Conservation (phyloP, 768 basidiomycete species). For the Phanerodontia chrysosporium region DNA sequence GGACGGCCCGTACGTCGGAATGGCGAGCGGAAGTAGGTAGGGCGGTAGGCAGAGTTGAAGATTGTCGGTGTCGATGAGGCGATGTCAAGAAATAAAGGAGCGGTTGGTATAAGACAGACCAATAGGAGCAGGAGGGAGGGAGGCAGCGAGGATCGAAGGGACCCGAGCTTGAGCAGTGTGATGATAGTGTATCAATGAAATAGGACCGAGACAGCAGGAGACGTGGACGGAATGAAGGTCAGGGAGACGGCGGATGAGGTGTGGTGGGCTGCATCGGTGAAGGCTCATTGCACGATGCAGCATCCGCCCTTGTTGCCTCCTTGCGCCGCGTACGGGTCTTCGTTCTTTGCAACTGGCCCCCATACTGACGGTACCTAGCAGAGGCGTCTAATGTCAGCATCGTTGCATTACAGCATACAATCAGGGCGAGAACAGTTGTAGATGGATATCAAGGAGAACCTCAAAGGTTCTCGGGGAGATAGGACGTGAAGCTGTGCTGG, state of each 20-base stretch:
- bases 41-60: not conserved
- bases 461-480: not conserved
- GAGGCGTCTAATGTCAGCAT: slow-evolving; percentile 5
- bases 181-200: slow-evolving; percentile 2
- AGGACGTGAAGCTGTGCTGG: not conserved
- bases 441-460: not conserved
- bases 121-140: not conserved
- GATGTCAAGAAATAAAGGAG: not conserved
- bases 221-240: not conserved
- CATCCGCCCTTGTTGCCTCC: slow-evolving; percentile 26
- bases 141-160: not conserved
- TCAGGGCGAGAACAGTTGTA: not conserved
- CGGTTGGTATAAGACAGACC: not conserved
- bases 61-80: not conserved
- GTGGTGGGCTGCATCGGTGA: not conserved
- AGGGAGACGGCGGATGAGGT: not conserved
- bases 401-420: not conserved
- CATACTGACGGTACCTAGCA: slow-evolving; percentile 86
- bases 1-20: not conserved
- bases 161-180: slow-evolving; percentile 1
- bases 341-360: slow-evolving; percentile 85
- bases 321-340: slow-evolving; percentile 91
- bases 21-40: not conserved
- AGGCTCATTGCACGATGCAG: slow-evolving; percentile 26
- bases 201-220: not conserved